Evolutionary conservation across 2,329 filamentous ascomycete genomes (phyloP), one percentile per base, ranked within the genome.

Genomic region (Clonostachys chloroleuca): DNA sequence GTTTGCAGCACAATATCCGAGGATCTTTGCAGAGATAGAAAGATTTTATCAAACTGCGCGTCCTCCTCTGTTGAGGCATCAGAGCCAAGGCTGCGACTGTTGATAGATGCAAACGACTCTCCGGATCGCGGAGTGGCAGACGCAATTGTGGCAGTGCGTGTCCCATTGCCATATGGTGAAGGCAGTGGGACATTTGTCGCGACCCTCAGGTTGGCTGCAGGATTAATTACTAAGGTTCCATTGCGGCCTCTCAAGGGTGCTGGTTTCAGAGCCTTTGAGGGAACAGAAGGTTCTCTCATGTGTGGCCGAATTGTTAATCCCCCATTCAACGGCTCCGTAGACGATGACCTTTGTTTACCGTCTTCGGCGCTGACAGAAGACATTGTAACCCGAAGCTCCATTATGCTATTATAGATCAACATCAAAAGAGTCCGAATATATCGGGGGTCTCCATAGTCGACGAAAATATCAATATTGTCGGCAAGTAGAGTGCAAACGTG

Each of bases 1-100:
- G 83, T 84, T 40, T 81, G 80, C 54, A 88, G 77, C 30, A 90
- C 84, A 43, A 89, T 73, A 43, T 91, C 87, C 17, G 87, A 85
- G 1, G 89, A 87, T 46, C 77, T 79, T 42, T 85, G 83, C 20
- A 96, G 72, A 42, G 87, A 86, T 34, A 90, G 61, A 68, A 89
- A 95, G 18, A 96, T 89, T 51, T 76, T 81, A 52, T 95, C 92
- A 54, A 96, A 96, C 30, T 84, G 78, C 14, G 80, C 78, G 56
- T 95, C 90, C 52, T 95, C 89, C 40, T 90, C 87, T 30, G 24
- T 30, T 3, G 78, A 79, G 44, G 84, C 80, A 44, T 90, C 87
- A 10, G 81, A 63, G 40, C 77, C 73, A 33, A 73, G 69, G 46
- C 73, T 59, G 30, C 61, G 62, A 18, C 56, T 64, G 34, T 73